Conservation (phyloP, 2,329 filamentous ascomycete species). For the Xylaria sp. region DNA sequence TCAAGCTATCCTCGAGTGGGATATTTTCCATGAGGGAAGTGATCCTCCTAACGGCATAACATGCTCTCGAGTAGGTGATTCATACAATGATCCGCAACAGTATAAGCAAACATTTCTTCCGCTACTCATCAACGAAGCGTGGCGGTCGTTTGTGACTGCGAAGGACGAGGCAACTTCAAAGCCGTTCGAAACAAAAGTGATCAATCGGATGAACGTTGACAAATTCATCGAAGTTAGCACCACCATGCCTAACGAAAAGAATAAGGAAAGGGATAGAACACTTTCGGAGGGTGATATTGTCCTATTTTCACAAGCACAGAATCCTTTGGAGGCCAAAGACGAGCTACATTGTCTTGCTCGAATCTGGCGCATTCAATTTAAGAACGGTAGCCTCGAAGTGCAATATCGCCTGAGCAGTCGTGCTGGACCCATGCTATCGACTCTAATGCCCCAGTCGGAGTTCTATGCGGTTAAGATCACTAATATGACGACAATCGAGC, state of each 20-base stretch:
- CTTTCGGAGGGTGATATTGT: slow-evolving; percentile 89
- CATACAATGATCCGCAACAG: slow-evolving; percentile 77
- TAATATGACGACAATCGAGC: slow-evolving; percentile 92
- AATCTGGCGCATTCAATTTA: slow-evolving; percentile 81
- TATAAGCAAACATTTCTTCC: slow-evolving; percentile 94
- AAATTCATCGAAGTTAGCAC: slow-evolving; percentile 92
- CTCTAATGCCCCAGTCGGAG: slow-evolving; percentile 74
- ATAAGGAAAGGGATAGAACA: slow-evolving; percentile 69
- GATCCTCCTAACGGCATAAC: slow-evolving; percentile 81
- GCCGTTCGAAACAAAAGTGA: slow-evolving; percentile 86
- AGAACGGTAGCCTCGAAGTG: slow-evolving; percentile 83
- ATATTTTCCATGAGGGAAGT: slow-evolving; percentile 90
- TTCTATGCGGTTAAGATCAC: slow-evolving; percentile 85
- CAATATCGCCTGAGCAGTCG: slow-evolving; percentile 82
- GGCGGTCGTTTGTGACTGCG: slow-evolving; percentile 90
- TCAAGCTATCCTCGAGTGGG: slow-evolving; percentile 88
- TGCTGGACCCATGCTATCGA: slow-evolving; percentile 68
- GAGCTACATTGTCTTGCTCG: slow-evolving; percentile 87
- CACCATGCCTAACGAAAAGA: slow-evolving; percentile 75
- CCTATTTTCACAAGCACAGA: slow-evolving; percentile 78
- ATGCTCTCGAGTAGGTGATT: slow-evolving; percentile 80
- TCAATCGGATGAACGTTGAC: slow-evolving; percentile 89
- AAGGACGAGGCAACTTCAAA: slow-evolving; percentile 86
- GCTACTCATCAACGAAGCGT: slow-evolving; percentile 89
- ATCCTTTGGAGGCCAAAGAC: slow-evolving; percentile 71